Evolutionary conservation across 2,329 filamentous ascomycete species (phyloP).

Genomic region (Colletotrichum sublineola): DNA sequence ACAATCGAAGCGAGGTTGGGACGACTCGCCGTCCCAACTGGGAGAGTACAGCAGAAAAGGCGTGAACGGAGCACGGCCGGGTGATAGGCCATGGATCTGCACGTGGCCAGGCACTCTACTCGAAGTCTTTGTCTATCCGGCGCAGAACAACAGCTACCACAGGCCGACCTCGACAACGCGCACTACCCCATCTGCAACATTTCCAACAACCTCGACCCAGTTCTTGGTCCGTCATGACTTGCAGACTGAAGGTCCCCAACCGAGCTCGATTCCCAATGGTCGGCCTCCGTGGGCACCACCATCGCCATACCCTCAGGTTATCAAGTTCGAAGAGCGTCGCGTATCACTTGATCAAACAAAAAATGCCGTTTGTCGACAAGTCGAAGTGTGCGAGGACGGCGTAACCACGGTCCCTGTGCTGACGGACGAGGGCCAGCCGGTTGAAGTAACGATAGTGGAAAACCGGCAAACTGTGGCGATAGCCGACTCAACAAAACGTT

Average conservation of each 20-base stretch:
- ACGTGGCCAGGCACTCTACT: constrained; percentile 68
- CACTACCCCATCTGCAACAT: constrained; percentile 34
- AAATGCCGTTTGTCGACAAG: constrained; percentile 62
- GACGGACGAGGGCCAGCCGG: constrained; percentile 54
- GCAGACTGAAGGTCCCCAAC: constrained; percentile 7
- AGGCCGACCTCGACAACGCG: constrained; percentile 26
- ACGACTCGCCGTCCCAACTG: constrained; percentile 13
- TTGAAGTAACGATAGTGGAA: constrained; percentile 62
- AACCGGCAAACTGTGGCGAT: constrained; percentile 41
- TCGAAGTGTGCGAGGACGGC: constrained; percentile 58
- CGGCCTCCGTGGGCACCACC: constrained; percentile 41
- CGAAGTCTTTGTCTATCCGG: constrained; percentile 69
- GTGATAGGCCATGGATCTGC: constrained; percentile 71
- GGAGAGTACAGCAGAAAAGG: constrained; percentile 55
- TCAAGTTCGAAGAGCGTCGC: constrained; percentile 70
- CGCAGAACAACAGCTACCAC: constrained; percentile 61
- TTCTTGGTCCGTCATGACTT: constrained; percentile 32
- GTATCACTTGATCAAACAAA: constrained; percentile 50
- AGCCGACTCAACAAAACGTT: constrained; percentile 36
- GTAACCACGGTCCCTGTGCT: constrained; percentile 52
- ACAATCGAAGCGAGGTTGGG: constrained; percentile 29
- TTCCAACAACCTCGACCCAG: constrained; percentile 36
- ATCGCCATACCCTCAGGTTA: constrained; percentile 62
- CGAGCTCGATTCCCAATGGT: constrained; percentile 2
- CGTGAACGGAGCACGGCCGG: constrained; percentile 53